phyloP scores from a whole-genome alignment of 805 yeast species.

The Monosporozyma unispora region DNA sequence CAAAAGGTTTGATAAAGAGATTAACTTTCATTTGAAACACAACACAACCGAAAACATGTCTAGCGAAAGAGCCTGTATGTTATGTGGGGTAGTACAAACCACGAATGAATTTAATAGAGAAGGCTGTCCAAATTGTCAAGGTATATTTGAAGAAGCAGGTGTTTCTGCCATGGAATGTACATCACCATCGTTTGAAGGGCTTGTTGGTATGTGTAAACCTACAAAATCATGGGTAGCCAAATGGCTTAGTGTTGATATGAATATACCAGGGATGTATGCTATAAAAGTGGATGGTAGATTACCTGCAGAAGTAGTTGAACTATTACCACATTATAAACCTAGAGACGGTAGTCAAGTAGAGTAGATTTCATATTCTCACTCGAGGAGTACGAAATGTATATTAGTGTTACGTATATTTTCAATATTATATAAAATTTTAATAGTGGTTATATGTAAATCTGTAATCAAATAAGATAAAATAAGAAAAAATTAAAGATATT shows the following conservation, averaged over 20 bases:
- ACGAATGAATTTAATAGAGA: slow-evolving; percentile 65
- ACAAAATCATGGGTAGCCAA: slow-evolving; percentile 89
- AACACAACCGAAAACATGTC: slow-evolving; percentile 11
- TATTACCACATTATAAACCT: slow-evolving; percentile 77
- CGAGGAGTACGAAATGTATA: neutral
- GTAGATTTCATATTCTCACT: slow-evolving; percentile 20
- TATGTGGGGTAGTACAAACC: slow-evolving; percentile 88
- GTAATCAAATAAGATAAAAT: neutral
- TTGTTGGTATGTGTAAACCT: slow-evolving; percentile 82
- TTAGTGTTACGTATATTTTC: neutral
- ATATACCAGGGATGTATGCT: slow-evolving; percentile 85
- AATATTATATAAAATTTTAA: neutral
- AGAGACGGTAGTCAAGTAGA: slow-evolving; percentile 85
- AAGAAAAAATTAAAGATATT: neutral
- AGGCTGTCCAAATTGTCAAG: slow-evolving; percentile 96
- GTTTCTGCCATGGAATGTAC: slow-evolving; percentile 86
- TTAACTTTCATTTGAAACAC: neutral
- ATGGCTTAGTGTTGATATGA: slow-evolving; percentile 87
- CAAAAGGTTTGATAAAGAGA: too few relatives aligned
- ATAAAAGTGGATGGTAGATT: slow-evolving; percentile 86
- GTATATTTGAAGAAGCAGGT: slow-evolving; percentile 74
- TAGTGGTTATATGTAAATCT: neutral
- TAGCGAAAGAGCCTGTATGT: slow-evolving; percentile 88
- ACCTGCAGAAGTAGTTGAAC: slow-evolving; percentile 75
- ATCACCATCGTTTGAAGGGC: slow-evolving; percentile 92